phyloP scores from a whole-genome alignment of 2,329 filamentous ascomycete genomes.

The Aspergillus candidus region DNA sequence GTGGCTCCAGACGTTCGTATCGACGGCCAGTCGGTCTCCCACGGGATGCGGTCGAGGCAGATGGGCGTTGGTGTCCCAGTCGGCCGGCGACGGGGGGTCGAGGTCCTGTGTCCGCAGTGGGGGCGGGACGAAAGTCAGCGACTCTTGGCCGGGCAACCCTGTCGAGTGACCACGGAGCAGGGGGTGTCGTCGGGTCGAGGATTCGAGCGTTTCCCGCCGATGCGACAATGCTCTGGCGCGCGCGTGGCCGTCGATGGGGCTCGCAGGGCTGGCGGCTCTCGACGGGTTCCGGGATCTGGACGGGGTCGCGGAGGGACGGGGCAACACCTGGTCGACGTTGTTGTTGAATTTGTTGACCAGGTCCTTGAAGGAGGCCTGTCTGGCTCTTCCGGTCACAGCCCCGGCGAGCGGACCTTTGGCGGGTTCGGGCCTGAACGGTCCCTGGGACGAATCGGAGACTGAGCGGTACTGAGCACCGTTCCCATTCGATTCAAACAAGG shows the following conservation, averaged over 20 bases:
- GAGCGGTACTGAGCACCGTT: constrained; percentile 26
- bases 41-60: constrained; percentile 58
- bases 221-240: constrained; percentile 26
- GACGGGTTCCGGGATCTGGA: constrained; percentile 31
- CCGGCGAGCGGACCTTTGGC: constrained; percentile 13
- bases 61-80: constrained; percentile 19
- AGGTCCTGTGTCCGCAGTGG: constrained; percentile 4
- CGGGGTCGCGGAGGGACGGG: constrained; percentile 32
- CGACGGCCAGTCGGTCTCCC: constrained; percentile 64
- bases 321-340: constrained; percentile 44
- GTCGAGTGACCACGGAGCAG: constrained; percentile 15
- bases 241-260: constrained; percentile 20
- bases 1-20: constrained; percentile 47
- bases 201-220: constrained; percentile 17
- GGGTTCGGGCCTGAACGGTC: constrained; percentile 12
- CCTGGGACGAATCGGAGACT: constrained; percentile 25
- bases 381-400: constrained; percentile 23
- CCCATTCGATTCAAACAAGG: constrained; percentile 17
- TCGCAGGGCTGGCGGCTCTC: constrained; percentile 31
- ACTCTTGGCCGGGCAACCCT: constrained; percentile 7
- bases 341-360: constrained; percentile 74
- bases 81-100: constrained; percentile 1
- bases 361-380: constrained; percentile 70
- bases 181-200: constrained; percentile 9
- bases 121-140: constrained; percentile 2